Evolutionary conservation across 2,329 filamentous ascomycete species (phyloP).

Genomic region (Sordariomycetes sp.): DNA sequence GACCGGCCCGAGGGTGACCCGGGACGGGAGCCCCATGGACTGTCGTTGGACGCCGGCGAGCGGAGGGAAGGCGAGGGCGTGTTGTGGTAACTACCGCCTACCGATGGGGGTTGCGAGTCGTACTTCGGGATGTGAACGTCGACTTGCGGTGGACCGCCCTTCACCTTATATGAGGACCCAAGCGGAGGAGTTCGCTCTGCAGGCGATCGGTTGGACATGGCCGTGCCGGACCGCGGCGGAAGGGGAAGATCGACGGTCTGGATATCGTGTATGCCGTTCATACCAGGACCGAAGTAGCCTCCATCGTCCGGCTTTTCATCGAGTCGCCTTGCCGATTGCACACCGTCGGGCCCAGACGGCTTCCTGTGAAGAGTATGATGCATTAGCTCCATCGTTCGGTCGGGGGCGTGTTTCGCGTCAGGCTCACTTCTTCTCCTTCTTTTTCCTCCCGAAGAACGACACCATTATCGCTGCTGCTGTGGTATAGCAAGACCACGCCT

Average conservation of each 20-base stretch:
- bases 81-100: neutral
- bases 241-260: slow-evolving; percentile 8
- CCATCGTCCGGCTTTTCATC: slow-evolving; percentile 9
- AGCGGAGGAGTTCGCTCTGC: neutral
- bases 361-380: neutral
- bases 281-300: neutral
- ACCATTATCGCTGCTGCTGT: slow-evolving; percentile 31
- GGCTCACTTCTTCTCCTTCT: slow-evolving; percentile 48
- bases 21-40: neutral
- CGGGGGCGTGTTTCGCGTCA: neutral
- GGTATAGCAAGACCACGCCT: neutral
- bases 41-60: neutral
- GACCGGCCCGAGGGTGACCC: neutral
- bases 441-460: slow-evolving; percentile 47
- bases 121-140: slow-evolving; percentile 6
- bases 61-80: neutral
- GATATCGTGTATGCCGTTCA: neutral
- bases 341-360: neutral
- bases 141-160: slow-evolving; percentile 6
- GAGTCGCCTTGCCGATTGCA: slow-evolving; percentile 8
- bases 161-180: neutral
- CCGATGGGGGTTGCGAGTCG: neutral
- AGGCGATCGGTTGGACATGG: slow-evolving; percentile 7
- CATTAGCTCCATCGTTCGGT: neutral
- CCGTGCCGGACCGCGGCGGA: slow-evolving; percentile 10